These are phyloP conservation scores for Neofusicoccum sp. DNA, from an alignment of 2,329 filamentous ascomycete genomes.

Conservation along the genomic window DNA sequence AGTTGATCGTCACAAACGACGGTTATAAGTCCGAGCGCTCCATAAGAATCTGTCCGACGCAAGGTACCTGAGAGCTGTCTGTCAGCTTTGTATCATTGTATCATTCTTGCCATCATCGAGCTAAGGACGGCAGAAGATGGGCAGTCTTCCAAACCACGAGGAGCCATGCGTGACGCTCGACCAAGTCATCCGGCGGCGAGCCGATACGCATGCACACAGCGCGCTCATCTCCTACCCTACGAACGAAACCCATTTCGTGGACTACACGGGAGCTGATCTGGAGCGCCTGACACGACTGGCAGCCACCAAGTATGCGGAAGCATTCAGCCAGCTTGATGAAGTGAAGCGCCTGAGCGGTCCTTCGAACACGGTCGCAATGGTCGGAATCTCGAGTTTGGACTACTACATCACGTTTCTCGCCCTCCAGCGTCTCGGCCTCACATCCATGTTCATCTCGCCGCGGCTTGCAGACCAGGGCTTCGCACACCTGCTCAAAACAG, in stretches of 20 bases:
- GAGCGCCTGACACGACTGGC: conserved; percentile 8
- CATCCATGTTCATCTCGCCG: conserved; percentile 57
- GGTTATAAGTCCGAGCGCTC: conserved; percentile 10
- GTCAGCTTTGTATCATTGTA: neutral
- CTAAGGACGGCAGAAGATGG: neutral
- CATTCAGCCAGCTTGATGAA: neutral
- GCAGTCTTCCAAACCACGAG: neutral
- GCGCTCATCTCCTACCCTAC: conserved; percentile 11
- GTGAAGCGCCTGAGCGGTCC: neutral
- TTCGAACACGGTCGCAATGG: neutral
- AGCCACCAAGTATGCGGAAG: neutral
- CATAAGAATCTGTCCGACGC: conserved; percentile 8
- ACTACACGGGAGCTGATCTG: conserved; percentile 11
- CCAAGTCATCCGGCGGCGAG: conserved; percentile 11
- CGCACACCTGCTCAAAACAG: conserved; percentile 1
- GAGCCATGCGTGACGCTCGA: conserved; percentile 10
- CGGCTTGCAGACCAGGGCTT: conserved; percentile 45
- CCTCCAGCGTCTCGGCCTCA: conserved; percentile 58
- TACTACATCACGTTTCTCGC: conserved; percentile 52
- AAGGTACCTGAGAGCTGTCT: neutral
- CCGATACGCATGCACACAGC: conserved; percentile 3
- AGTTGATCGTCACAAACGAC: neutral
- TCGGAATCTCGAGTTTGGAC: conserved; percentile 14
- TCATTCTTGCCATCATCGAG: neutral
- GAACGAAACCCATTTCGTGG: conserved; percentile 1